A percentile compares a stretch with the other conserved stretches of the same genome.
These are phyloP conservation scores for Chenopodium quinoa DNA, from an alignment of 148 eudicot genomes.

Conservation along the genomic window DNA sequence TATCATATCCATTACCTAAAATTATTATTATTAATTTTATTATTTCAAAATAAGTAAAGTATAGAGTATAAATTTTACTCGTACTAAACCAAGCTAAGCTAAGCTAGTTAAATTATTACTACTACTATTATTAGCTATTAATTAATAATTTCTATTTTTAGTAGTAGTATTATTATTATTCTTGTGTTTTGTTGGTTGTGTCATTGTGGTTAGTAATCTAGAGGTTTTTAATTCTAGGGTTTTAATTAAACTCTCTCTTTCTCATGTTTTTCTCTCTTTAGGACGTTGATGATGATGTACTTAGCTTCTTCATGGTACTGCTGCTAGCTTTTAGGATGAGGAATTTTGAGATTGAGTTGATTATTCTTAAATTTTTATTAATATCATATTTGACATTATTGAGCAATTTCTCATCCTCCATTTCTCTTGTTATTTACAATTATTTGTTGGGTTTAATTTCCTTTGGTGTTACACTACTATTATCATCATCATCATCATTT, in stretches of 20 bases:
- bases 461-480: background rate
- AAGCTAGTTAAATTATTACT: too few relatives aligned
- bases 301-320: conserved; percentile 21
- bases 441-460: background rate
- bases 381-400: conserved; percentile 8
- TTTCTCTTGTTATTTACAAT: too few relatives aligned
- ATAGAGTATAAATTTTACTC: background rate
- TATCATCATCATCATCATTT: background rate
- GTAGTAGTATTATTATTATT: background rate
- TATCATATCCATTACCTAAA: too few relatives aligned
- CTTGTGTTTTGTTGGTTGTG: conserved; percentile 9
- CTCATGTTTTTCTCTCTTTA: background rate
- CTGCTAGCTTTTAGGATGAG: background rate
- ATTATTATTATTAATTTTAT: background rate
- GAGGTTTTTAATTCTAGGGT: conserved; percentile 24
- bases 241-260: conserved; percentile 5
- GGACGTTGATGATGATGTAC: conserved; percentile 14
- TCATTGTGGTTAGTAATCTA: conserved; percentile 12
- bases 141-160: too few relatives aligned
- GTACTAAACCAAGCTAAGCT: background rate
- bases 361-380: background rate
- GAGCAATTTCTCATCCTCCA: background rate
- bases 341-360: conserved; percentile 9
- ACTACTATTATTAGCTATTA: too few relatives aligned
- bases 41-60: background rate